Evolutionary conservation across 345 rosid genomes (phyloP), one percentile per base, ranked within the genome.

Genomic region (Ricinus communis): DNA sequence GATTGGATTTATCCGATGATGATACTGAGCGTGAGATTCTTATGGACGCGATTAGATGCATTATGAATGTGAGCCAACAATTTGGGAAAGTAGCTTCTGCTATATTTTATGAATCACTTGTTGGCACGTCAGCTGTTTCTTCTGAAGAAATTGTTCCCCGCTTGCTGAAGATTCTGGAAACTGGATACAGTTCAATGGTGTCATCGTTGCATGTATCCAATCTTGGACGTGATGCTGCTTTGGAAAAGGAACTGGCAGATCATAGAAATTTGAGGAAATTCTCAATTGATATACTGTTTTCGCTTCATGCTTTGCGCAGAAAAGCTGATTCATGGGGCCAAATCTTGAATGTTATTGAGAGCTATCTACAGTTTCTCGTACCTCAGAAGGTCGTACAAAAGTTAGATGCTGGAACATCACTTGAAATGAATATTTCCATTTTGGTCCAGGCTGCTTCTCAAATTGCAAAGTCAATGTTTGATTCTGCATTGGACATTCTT

Each of bases 381-480:
- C 99, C 97, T 31, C 86, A 68, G 76, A 95, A 90, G 75, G 76
- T 72, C 65, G 71, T 74, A 60, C 86, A 87, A 65, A 78, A 79
- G 33, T 43, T 76, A 69, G 85, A 76, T 73, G 81, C 81, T 70
- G 83, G 77, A 75, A 74, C 73, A 75, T 72, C 82, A 74, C 80
- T 79, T 71, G 80, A 81, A 79, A 76, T 83, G 61, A 75, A 74
- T 55, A 70, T 82, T 65, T 77, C 85, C 71, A 76, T 88, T 71
- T 65, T 90, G 74, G 85, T 90, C 74, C 97, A 89, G 77, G 89
- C 97, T 53, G 80, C 90, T 75, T 82, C 91, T 65, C 99, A 90
- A 86, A 85, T 89, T 83, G 90, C 87, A 18, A 87, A 83, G 84
- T 79, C 77, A 64, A 95, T 92, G 97, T 87, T 92, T 80, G 97